Base-by-base conservation (phyloP, 83 land plant species). In the Larix sibirica region DNA sequence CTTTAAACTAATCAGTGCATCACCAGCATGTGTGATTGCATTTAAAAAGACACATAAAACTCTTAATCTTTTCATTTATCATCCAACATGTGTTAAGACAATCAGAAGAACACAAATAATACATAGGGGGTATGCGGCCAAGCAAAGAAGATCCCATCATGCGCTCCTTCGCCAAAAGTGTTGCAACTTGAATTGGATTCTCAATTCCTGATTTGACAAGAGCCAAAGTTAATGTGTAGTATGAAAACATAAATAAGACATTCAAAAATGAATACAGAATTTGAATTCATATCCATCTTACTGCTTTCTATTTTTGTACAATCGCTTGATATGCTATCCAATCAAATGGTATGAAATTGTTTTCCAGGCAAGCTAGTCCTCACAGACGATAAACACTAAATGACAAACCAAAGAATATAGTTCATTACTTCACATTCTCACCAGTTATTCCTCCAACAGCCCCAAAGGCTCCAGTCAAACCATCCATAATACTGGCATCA, bases 401-500 rank as follows among this genome's bases (percentile, higher is more conserved):
- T 60, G 21, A 79, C 23, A 79, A 60, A 31, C 33, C 54, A n/a
- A 65, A 80, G 13, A 67, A 65, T 62, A 74, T 20, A 74, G 26
- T 64, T n/a, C 67, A 64, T 13, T n/a, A 64, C 67, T 50, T 18
- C 54, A 42, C 77, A 9, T 42, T 23, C 38, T 77, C 81, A 98
- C 99, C 99, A 84, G 92, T 83, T 58, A 94, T 89, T 83, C 97
- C 98, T 77, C 99, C 99, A 90, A 98, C 97, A 82, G 99, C 97
- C 40, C 99, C 99, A 94, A 93, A 98, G 33, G 94, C 94, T 23
- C 96, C 95, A 79, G 99, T 86, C 77, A 59, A 80, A 47, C 93
- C 98, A 89, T 98, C 97, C 98, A 98, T 98, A 3, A 96, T 84
- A 87, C 99, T 96, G 14, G 99, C 99, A 92, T 98, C 99, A 89